Evolutionary conservation across 2,329 filamentous ascomycete species (phyloP).

Genomic region (Nothophaeocryptopus gaeumannii): DNA sequence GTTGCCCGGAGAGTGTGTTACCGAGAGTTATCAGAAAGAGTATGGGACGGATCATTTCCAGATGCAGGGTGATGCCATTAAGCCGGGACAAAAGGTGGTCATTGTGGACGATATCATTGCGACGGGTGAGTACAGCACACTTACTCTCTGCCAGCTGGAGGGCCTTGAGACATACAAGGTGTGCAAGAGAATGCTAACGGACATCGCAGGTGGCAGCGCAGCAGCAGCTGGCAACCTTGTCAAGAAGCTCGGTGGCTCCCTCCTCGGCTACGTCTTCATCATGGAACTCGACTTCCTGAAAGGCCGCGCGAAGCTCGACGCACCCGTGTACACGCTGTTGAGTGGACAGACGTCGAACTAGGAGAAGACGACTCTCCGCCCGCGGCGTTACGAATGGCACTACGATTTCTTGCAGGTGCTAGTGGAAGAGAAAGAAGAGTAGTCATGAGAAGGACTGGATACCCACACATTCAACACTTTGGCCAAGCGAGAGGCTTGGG

Average conservation of each 20-base stretch:
- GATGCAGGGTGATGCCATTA: conserved; percentile 85
- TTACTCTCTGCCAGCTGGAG: neutral
- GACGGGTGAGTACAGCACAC: conserved; percentile 65
- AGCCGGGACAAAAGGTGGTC: conserved; percentile 81
- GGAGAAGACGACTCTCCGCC: neutral
- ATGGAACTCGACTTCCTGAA: conserved; percentile 93
- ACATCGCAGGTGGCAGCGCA: conserved; percentile 78
- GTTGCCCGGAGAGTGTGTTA: conserved; percentile 83
- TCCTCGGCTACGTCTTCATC: conserved; percentile 90
- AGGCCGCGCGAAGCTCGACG: conserved; percentile 82
- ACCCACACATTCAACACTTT: no score
- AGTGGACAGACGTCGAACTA: conserved; percentile 50
- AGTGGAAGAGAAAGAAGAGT: no score
- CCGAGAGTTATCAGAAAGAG: conserved; percentile 87
- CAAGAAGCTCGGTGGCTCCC: conserved; percentile 76
- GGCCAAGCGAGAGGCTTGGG: no score
- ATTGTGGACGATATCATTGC: conserved; percentile 98
- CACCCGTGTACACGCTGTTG: conserved; percentile 79
- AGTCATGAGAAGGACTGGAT: no score
- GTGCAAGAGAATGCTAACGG: neutral
- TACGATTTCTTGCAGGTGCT: neutral
- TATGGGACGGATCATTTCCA: conserved; percentile 95
- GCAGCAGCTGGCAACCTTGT: conserved; percentile 84
- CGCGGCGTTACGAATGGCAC: conserved; percentile 3
- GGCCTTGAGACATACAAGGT: neutral